Evolutionary conservation across 2,329 filamentous ascomycete species (phyloP).

Genomic region (Cytospora piceae): DNA sequence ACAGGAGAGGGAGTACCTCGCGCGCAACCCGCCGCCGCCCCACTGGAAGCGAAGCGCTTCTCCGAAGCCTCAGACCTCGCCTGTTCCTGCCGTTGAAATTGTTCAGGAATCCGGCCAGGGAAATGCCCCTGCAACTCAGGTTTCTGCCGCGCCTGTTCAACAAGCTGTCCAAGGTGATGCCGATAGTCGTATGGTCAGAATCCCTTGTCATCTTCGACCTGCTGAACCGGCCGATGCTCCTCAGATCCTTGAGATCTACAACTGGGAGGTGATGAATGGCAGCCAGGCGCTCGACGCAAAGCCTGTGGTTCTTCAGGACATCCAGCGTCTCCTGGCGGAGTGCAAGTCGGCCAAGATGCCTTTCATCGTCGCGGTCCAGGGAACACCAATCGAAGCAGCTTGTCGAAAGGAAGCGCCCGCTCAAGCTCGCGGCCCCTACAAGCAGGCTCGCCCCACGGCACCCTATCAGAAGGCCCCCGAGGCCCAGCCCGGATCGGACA

Average conservation of each 20-base stretch:
- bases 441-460: background rate
- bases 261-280: conserved; percentile 30
- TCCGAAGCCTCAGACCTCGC: background rate
- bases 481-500: background rate
- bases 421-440: background rate
- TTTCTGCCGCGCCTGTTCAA: background rate
- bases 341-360: conserved; percentile 21
- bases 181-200: background rate
- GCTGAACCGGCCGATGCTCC: conserved; percentile 17
- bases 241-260: conserved; percentile 29
- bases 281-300: conserved; percentile 28
- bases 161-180: background rate
- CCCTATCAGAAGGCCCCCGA: background rate
- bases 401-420: conserved; percentile 7
- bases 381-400: conserved; percentile 1
- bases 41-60: background rate
- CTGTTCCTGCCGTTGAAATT: too few species aligned
- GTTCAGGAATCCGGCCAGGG: background rate
- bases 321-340: conserved; percentile 19
- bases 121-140: background rate
- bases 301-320: conserved; percentile 15
- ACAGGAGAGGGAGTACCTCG: background rate
- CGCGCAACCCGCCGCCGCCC: background rate
- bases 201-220: conserved; percentile 28
- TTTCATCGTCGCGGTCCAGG: conserved; percentile 27